phyloP scores from a whole-genome alignment of 1,139 yeast species.

The Yamadazyma triangularis region DNA sequence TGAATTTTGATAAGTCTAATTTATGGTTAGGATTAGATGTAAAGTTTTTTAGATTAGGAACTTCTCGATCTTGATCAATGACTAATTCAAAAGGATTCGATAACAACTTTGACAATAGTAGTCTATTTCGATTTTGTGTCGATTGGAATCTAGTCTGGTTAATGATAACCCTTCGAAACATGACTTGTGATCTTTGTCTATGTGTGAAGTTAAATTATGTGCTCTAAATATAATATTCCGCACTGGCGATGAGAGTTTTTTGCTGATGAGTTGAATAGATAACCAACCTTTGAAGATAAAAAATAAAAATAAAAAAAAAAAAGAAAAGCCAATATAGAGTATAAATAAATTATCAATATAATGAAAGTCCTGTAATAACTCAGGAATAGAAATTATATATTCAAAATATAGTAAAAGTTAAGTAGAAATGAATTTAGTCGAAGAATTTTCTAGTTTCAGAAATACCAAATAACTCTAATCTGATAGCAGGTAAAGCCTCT shows the following conservation, averaged over 20 bases:
- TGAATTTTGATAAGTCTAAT: conserved; percentile 14
- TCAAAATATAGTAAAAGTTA: no score
- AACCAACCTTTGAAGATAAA: no score
- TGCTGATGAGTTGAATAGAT: no score
- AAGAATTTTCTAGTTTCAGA: conserved; percentile 86
- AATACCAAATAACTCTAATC: conserved; percentile 87
- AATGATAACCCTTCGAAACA: not conserved
- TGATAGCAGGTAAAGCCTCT: conserved; percentile 87
- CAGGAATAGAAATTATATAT: no score
- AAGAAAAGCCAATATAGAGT: no score
- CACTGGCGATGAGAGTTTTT: no score
- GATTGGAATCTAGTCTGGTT: not conserved
- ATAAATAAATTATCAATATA: no score
- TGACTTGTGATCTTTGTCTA: no score
- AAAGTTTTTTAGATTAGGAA: conserved; percentile 12
- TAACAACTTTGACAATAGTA: not conserved
- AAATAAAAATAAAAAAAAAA: no score
- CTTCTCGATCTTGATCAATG: conserved; percentile 8
- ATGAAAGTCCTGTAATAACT: no score
- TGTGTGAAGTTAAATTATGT: no score
- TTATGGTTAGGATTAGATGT: conserved; percentile 13
- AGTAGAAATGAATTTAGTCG: conserved; percentile 41
- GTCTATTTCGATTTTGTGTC: not conserved
- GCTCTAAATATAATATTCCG: no score
- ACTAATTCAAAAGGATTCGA: conserved; percentile 10